Percentiles rank a stretch among this genome's conserved stretches.
phyloP scores from a whole-genome alignment of 2,329 filamentous ascomycete species.

The Colletotrichum brevisporum region DNA sequence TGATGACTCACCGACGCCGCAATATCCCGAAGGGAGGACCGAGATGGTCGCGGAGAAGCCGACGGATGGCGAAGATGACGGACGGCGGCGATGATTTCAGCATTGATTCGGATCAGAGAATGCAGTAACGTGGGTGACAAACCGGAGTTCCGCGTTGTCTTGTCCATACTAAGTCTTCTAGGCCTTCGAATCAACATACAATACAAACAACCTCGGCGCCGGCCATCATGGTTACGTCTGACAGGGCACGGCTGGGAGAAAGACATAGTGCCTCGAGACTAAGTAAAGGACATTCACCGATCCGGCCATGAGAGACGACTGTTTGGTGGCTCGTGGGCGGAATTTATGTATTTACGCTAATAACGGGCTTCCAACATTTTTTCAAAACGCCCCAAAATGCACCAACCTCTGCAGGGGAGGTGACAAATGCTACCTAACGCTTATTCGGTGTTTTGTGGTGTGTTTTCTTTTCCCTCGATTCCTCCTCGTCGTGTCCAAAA shows the following conservation, averaged over 20 bases:
- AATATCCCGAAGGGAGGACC: too few relatives aligned
- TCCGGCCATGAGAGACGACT: too few relatives aligned
- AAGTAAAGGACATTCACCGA: too few relatives aligned
- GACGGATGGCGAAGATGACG: too few relatives aligned
- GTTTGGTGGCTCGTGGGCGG: neutral
- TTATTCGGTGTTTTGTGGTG: neutral
- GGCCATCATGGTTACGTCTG: neutral
- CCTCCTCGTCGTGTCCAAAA: too few relatives aligned
- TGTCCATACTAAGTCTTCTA: constrained; percentile 38
- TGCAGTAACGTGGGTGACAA: constrained; percentile 40
- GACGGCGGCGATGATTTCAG: neutral
- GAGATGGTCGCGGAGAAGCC: too few relatives aligned
- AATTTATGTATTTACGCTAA: constrained; percentile 24
- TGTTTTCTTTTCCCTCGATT: too few relatives aligned
- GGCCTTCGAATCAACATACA: constrained; percentile 14
- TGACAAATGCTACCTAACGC: too few relatives aligned
- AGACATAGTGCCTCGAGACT: neutral
- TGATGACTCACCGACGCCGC: too few relatives aligned
- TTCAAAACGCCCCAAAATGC: neutral
- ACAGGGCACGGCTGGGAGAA: too few relatives aligned
- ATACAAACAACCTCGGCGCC: neutral
- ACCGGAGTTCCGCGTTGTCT: constrained; percentile 24
- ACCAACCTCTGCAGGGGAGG: too few relatives aligned
- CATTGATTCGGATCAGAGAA: constrained; percentile 9
- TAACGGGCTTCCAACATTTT: constrained; percentile 13